phyloP scores from a whole-genome alignment of 495 filamentous ascomycete species.

The Neurospora tetraspora region DNA sequence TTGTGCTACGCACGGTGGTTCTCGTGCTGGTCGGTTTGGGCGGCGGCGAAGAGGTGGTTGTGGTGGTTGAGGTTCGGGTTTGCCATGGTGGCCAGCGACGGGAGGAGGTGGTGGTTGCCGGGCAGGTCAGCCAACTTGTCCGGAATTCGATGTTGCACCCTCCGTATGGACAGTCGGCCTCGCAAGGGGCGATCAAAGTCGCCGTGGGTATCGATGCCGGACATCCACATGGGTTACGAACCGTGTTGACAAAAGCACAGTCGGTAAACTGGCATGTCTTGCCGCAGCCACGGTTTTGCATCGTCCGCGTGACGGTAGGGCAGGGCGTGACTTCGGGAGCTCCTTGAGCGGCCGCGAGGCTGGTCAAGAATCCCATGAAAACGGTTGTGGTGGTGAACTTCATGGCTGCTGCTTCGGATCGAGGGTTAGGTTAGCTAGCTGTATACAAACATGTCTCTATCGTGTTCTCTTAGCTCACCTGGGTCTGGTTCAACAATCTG shows the following conservation, averaged over 20 bases:
- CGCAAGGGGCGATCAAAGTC: conserved; percentile 23
- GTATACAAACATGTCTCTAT: neutral
- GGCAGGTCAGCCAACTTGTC: conserved; percentile 12
- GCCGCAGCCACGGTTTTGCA: conserved; percentile 15
- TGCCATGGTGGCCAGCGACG: conserved; percentile 1
- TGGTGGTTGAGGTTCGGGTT: conserved; percentile 1
- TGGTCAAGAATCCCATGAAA: conserved; percentile 11
- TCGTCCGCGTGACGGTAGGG: conserved; percentile 20
- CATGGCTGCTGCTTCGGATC: conserved; percentile 4
- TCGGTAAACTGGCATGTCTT: conserved; percentile 16
- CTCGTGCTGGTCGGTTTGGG: neutral
- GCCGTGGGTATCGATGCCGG: conserved; percentile 20
- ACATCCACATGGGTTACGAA: conserved; percentile 22
- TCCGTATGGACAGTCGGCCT: conserved; percentile 19
- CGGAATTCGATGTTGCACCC: conserved; percentile 23
- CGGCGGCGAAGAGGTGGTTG: neutral
- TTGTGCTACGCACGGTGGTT: conserved; percentile 4
- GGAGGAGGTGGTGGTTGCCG: conserved; percentile 6
- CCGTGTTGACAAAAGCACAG: conserved; percentile 16
- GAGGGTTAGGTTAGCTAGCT: neutral
- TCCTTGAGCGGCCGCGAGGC: conserved; percentile 10
- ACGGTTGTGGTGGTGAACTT: conserved; percentile 10
- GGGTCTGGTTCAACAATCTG: neutral
- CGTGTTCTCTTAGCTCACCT: neutral
- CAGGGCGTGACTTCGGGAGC: conserved; percentile 6